A percentile compares a stretch with the other conserved stretches of the same genome.
phyloP scores from a whole-genome alignment of 108 stramenopile genomes.

The Fragilariopsis cylindrus region DNA sequence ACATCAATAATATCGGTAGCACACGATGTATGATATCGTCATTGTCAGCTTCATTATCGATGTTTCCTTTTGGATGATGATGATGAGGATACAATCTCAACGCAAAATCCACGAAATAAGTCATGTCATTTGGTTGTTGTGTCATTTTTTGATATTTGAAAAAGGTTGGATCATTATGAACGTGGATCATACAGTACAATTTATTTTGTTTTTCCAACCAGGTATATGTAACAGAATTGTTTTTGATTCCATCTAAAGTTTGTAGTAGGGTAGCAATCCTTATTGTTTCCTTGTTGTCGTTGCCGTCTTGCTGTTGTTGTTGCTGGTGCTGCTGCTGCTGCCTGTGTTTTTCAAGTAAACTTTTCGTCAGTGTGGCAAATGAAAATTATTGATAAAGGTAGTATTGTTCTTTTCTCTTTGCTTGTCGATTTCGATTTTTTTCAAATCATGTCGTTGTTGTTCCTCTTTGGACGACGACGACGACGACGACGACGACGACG shows the following conservation, averaged over 20 bases:
- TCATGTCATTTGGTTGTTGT: conserved; percentile 42
- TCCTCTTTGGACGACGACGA: too few relatives aligned
- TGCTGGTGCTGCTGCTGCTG: too few relatives aligned
- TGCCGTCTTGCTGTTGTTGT: background rate
- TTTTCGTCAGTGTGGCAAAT: too few relatives aligned
- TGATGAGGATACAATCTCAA: conserved; percentile 40
- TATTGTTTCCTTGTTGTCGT: conserved; percentile 54
- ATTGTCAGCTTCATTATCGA: background rate
- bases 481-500: too few relatives aligned
- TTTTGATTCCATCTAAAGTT: conserved; percentile 46
- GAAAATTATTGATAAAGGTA: background rate
- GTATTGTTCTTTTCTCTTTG: background rate
- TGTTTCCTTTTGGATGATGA: background rate
- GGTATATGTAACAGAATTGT: background rate
- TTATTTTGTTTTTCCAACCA: conserved; percentile 23
- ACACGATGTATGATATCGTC: background rate
- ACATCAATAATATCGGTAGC: background rate
- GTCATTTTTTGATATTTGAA: conserved; percentile 36
- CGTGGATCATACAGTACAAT: conserved; percentile 64
- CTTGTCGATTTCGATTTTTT: background rate
- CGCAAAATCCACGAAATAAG: conserved; percentile 81
- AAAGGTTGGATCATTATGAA: conserved; percentile 68
- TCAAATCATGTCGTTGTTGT: background rate
- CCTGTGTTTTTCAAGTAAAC: too few relatives aligned
- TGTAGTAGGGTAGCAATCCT: conserved; percentile 63